Evolutionary conservation across 148 eudicot genomes (phyloP), one percentile per base, ranked within the genome.

Genomic region (Gaultheria prostrata): DNA sequence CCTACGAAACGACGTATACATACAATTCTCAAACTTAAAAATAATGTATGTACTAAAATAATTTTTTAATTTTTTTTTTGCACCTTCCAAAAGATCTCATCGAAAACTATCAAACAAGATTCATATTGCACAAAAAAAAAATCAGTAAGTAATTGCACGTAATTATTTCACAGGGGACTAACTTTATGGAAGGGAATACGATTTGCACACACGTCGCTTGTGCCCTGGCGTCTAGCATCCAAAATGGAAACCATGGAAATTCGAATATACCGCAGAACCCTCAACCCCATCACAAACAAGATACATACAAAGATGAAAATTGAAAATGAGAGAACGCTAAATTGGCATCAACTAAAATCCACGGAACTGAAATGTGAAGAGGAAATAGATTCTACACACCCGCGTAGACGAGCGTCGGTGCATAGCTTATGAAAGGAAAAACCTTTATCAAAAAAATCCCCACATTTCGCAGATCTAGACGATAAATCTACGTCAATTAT

Each of bases 391-490:
- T 48, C 10, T 14, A 51, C 39, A 18, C 10, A 8, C 17, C 59
- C 5, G 35, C 17, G 2, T 18, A 11, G 12, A 20, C n/a, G 24
- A 26, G 46, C 24, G 46, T 30, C 15, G 20, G 24, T 74, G 49
- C 51, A 54, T 1, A 51, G 11, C n/a, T 7, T 17, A 6, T 1
- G 18, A 17, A 30, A 77, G 35, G n/a, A 8, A 17, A 50, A 77
- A 28, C 18, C 54, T 0, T 39, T 39, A n/a, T 12, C 17, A 51
- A 26, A 17, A 77, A 48, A 15, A 28, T 39, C 48, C 26, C 74
- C 21, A 45, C 82, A 63, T 80, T 63, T 80, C 46, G 53, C 73
- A 63, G 72, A 80, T 80, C 54, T 26, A 26, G 15, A 39, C 6
- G n/a, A 61, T 43, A 35, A 43, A 54, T 24, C 63, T 2, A 15